phyloP scores from a whole-genome alignment of 768 basidiomycete genomes.

The Suillus clintonianus region DNA sequence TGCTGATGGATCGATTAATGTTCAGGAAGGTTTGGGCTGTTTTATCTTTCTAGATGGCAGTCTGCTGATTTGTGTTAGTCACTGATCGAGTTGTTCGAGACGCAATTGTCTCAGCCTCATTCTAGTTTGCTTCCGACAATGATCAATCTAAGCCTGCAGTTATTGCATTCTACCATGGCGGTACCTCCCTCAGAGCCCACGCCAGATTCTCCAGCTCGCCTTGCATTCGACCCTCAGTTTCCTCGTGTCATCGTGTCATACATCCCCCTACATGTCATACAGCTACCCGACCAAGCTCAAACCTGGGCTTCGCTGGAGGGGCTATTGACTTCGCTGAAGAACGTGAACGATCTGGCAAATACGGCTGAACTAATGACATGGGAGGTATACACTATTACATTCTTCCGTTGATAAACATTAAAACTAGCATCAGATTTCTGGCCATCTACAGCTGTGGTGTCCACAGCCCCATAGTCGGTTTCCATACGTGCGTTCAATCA shows the following conservation, averaged over 20 bases:
- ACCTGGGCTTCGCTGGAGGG: constrained; percentile 53
- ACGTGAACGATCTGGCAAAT: constrained; percentile 47
- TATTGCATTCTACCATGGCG: constrained; percentile 34
- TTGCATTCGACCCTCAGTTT: constrained; percentile 68
- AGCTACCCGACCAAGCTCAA: constrained; percentile 46
- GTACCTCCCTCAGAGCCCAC: constrained; percentile 39
- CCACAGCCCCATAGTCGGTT: constrained; percentile 40
- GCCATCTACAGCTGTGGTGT: constrained; percentile 51
- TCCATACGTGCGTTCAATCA: constrained; percentile 64
- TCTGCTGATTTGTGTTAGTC: not conserved
- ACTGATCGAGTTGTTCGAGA: not conserved
- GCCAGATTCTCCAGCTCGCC: constrained; percentile 47
- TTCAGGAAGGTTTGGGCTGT: constrained; percentile 1
- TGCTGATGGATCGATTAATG: not conserved
- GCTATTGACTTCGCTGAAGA: constrained; percentile 58
- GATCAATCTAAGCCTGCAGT: not conserved
- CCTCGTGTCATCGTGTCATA: constrained; percentile 66
- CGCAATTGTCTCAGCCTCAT: constrained; percentile 3
- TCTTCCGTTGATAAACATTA: not conserved
- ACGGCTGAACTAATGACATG: constrained; percentile 53
- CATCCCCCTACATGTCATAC: constrained; percentile 66
- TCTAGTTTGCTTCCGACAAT: not conserved
- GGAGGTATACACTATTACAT: constrained; percentile 48
- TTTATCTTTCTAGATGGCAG: not conserved
- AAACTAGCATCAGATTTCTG: constrained; percentile 42